A percentile compares a stretch with the other conserved stretches of the same genome.
Evolutionary conservation across 2,329 filamentous ascomycete genomes (phyloP).

Genomic region (Monilinia laxa): DNA sequence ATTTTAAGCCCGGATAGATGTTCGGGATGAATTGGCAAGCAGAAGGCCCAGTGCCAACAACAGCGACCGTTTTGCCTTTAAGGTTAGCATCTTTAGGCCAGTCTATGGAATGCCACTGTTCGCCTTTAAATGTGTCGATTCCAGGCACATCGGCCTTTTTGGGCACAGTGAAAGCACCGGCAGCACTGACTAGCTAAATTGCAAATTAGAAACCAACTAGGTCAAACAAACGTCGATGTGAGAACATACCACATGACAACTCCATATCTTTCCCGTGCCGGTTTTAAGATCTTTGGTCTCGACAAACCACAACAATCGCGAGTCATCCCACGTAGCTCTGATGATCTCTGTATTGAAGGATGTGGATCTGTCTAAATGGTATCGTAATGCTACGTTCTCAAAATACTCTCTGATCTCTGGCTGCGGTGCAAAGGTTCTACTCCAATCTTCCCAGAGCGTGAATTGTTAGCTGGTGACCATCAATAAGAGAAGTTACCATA

Average conservation of each 20-base stretch:
- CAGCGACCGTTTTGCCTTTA: slow-evolving; percentile 1
- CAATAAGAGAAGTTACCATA: background rate
- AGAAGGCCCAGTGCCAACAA: slow-evolving; percentile 17
- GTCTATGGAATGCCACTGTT: slow-evolving; percentile 7
- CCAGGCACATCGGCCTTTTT: slow-evolving; percentile 5
- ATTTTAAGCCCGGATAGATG: background rate
- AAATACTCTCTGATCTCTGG: slow-evolving; percentile 16
- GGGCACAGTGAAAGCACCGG: slow-evolving; percentile 11
- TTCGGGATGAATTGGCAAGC: slow-evolving; percentile 16
- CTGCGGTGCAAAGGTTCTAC: slow-evolving; percentile 1
- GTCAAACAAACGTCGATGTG: too few species aligned
- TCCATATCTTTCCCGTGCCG: background rate
- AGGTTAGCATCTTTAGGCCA: slow-evolving; percentile 14
- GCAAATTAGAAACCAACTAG: background rate
- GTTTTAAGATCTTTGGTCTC: slow-evolving; percentile 6
- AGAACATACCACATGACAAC: slow-evolving; percentile 2
- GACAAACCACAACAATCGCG: slow-evolving; percentile 5
- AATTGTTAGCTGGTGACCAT: background rate
- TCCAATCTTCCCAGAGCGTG: slow-evolving; percentile 4
- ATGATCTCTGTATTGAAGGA: slow-evolving; percentile 14
- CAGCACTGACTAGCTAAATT: background rate
- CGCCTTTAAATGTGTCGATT: background rate
- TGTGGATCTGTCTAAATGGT: background rate
- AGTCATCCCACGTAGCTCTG: slow-evolving; percentile 8
- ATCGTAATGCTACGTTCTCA: slow-evolving; percentile 5